Evolutionary conservation across 805 yeast species (phyloP).

Genomic region (Yamadazyma sp.): DNA sequence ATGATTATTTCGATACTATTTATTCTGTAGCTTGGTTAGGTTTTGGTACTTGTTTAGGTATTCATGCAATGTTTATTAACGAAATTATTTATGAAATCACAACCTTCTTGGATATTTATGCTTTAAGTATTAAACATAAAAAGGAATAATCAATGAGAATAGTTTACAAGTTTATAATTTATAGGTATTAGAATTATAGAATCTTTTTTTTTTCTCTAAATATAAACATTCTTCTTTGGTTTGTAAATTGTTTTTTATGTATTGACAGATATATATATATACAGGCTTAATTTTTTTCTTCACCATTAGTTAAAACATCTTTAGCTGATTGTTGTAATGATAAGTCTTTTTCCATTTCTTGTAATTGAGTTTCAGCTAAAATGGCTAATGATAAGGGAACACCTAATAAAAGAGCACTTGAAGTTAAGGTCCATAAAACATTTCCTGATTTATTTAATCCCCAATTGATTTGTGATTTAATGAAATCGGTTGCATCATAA

Average conservation of each 20-base stretch:
- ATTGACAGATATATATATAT: conserved; percentile 10
- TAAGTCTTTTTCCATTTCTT: conserved; percentile 91
- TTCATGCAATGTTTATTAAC: conserved; percentile 68
- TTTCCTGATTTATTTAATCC: conserved; percentile 65
- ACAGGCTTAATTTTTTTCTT: conserved; percentile 37
- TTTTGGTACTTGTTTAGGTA: conserved; percentile 61
- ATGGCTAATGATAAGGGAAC: conserved; percentile 90
- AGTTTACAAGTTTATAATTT: no score
- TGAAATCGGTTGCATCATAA: conserved; percentile 30
- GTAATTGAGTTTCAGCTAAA: conserved; percentile 87
- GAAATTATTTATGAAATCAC: conserved; percentile 82
- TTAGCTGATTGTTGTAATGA: conserved; percentile 75
- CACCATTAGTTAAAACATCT: conserved; percentile 70
- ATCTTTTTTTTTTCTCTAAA: no score
- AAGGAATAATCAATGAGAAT: no score
- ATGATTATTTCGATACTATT: conserved; percentile 41
- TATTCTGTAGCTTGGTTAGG: conserved; percentile 60
- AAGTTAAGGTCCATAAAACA: conserved; percentile 79
- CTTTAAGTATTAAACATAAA: conserved; percentile 79
- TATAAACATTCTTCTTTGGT: neutral
- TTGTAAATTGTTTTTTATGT: neutral
- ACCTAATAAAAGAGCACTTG: conserved; percentile 82
- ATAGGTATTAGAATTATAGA: no score
- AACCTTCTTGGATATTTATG: conserved; percentile 76
- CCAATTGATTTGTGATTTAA: conserved; percentile 30